These are phyloP conservation scores for Fragaria vesca DNA, from an alignment of 306 rosid species.

Conservation along the genomic window DNA sequence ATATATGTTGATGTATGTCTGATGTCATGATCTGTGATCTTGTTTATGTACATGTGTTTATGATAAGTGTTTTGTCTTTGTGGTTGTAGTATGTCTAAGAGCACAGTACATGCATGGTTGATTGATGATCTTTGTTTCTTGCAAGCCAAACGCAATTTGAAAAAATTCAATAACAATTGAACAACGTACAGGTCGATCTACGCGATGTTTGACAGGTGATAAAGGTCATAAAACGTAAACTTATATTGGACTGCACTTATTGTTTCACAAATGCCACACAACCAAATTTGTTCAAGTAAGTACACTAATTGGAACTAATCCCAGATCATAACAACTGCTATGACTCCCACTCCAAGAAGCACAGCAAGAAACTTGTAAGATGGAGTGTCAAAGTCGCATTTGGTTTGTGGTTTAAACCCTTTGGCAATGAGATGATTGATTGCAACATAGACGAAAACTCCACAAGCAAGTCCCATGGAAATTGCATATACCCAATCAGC, in stretches of 20 bases:
- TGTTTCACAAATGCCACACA: not conserved
- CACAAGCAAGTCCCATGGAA: slow-evolving; percentile 78
- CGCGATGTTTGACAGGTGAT: no score
- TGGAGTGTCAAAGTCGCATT: slow-evolving; percentile 43
- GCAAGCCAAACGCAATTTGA: no score
- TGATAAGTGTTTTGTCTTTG: no score
- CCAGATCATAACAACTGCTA: slow-evolving; percentile 80
- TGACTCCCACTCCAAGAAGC: slow-evolving; percentile 61
- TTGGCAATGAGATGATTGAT: slow-evolving; percentile 73
- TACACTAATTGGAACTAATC: slow-evolving; percentile 22
- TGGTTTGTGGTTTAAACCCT: slow-evolving; percentile 49
- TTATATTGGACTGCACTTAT: not conserved
- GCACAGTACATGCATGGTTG: no score
- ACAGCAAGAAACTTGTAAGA: slow-evolving; percentile 65
- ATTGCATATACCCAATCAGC: slow-evolving; percentile 78
- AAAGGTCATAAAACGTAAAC: not conserved
- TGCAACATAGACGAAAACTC: slow-evolving; percentile 73
- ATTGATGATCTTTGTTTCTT: no score
- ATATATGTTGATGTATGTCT: no score
- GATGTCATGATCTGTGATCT: no score
- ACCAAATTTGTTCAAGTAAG: not conserved
- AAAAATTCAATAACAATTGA: no score
- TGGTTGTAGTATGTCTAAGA: no score
- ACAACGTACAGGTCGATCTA: no score
- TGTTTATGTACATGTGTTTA: no score